Evolutionary conservation across 192 early-diverging fungal species (phyloP).

Genomic region (Coemansia umbellata): DNA sequence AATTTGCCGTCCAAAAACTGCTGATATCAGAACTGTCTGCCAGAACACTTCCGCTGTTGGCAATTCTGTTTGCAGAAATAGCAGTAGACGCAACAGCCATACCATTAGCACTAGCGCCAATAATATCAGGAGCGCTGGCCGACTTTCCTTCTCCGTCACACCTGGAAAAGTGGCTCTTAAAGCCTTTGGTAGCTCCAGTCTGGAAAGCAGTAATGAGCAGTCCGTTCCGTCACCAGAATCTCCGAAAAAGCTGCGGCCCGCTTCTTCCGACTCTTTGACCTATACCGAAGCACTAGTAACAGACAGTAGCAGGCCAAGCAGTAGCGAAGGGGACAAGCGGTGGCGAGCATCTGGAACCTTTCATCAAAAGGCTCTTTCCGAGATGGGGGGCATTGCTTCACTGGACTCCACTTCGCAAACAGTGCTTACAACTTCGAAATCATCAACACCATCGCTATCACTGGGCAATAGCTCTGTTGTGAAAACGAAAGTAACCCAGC

Average conservation of each 20-base stretch:
- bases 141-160: not conserved
- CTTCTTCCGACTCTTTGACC: constrained; percentile 29
- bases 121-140: constrained; percentile 2
- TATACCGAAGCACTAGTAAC: constrained; percentile 19
- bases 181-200: not conserved
- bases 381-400: constrained; percentile 9
- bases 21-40: not conserved
- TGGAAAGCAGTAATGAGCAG: constrained; percentile 8
- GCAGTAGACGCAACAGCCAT: constrained; percentile 2
- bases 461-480: too few species aligned
- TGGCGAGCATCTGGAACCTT: not conserved
- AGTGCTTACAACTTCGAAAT: too few species aligned
- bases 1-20: not conserved
- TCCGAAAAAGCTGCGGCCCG: constrained; percentile 20
- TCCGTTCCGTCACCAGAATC: constrained; percentile 1
- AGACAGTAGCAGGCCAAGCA: constrained; percentile 29
- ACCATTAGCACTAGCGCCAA: not conserved
- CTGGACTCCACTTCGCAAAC: too few species aligned
- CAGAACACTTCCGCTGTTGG: not conserved
- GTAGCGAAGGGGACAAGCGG: constrained; percentile 14
- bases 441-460: not conserved
- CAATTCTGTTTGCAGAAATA: not conserved
- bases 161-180: constrained; percentile 1
- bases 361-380: constrained; percentile 12
- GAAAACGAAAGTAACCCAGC: too few species aligned